These are phyloP conservation scores for Plasmodium vinckei DNA, from an alignment of 169 alveolate species.

Conservation along the genomic window DNA sequence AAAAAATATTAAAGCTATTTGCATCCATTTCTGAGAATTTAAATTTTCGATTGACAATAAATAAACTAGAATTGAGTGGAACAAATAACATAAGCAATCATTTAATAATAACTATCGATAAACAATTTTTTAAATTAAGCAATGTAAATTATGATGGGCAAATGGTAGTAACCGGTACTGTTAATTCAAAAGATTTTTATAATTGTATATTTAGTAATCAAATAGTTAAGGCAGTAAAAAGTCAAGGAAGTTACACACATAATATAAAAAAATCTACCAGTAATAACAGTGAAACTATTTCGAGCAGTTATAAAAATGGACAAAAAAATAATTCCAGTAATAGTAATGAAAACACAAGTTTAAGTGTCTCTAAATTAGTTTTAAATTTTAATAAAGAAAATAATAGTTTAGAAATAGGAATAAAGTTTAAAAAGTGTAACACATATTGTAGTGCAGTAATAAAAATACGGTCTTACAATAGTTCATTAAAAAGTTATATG, in stretches of 20 bases:
- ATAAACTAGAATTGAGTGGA: slow-evolving; percentile 44
- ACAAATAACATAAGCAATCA: slow-evolving; percentile 48
- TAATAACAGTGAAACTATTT: neutral
- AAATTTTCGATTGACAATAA: slow-evolving; percentile 36
- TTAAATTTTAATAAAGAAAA: slow-evolving; percentile 37
- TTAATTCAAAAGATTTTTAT: slow-evolving; percentile 60
- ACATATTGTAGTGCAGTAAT: slow-evolving; percentile 40
- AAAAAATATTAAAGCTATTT: slow-evolving; percentile 48
- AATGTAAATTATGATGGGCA: slow-evolving; percentile 12
- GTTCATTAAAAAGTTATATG: slow-evolving; percentile 30
- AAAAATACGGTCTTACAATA: slow-evolving; percentile 27
- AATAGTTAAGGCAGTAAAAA: slow-evolving; percentile 21
- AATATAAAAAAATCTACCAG: too few species aligned
- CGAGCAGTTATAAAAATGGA: neutral
- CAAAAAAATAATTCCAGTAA: neutral
- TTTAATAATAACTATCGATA: slow-evolving; percentile 41
- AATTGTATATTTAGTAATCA: slow-evolving; percentile 54
- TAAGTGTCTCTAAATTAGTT: slow-evolving; percentile 26
- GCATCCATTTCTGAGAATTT: slow-evolving; percentile 34
- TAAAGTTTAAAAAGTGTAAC: slow-evolving; percentile 35
- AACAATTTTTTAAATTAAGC: slow-evolving; percentile 24
- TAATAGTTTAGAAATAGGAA: slow-evolving; percentile 26
- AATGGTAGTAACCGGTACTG: slow-evolving; percentile 23
- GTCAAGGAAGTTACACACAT: slow-evolving; percentile 1
- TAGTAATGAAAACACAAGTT: neutral